Evolutionary conservation across 1,284 basidiomycete species (phyloP).

Genomic region (Ceratobasidium sp.): DNA sequence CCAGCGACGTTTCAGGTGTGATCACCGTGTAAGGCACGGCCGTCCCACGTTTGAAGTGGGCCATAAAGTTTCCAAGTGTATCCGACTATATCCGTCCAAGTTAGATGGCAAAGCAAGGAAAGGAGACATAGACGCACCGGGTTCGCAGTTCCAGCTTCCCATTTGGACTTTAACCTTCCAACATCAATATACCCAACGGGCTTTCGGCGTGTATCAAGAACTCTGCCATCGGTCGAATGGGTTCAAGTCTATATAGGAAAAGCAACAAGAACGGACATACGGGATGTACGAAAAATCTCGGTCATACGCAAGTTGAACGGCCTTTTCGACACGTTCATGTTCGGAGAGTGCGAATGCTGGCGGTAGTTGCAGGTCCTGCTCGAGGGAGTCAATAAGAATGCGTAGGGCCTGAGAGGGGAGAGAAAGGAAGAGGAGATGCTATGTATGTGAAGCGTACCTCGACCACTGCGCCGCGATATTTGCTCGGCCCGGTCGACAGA

Average conservation of each 20-base stretch:
- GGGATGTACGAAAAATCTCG: conserved; percentile 91
- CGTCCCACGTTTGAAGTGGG: conserved; percentile 74
- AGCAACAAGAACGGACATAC: conserved; percentile 55
- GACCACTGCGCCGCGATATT: conserved; percentile 81
- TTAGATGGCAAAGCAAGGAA: background rate
- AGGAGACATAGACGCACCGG: conserved; percentile 59
- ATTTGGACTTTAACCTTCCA: conserved; percentile 72
- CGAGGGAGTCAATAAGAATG: background rate
- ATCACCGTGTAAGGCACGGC: conserved; percentile 74
- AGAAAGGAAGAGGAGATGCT: no score
- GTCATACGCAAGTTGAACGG: conserved; percentile 86
- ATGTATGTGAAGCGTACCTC: conserved; percentile 63
- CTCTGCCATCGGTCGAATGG: conserved; percentile 55
- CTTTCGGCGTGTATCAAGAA: conserved; percentile 72
- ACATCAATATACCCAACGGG: conserved; percentile 87
- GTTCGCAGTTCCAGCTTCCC: conserved; percentile 73
- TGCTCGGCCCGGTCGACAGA: conserved; percentile 52
- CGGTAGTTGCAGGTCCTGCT: conserved; percentile 85
- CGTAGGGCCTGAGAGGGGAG: conserved; percentile 3
- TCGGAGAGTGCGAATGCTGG: conserved; percentile 85
- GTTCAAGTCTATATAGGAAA: background rate
- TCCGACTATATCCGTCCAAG: conserved; percentile 57
- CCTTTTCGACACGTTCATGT: conserved; percentile 72
- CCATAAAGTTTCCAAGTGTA: conserved; percentile 72
- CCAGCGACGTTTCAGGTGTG: conserved; percentile 77